A percentile compares a stretch with the other conserved stretches of the same genome.
These are phyloP conservation scores for Diophrys sp. DNA, from an alignment of 73 alveolate species.

Conservation along the genomic window DNA sequence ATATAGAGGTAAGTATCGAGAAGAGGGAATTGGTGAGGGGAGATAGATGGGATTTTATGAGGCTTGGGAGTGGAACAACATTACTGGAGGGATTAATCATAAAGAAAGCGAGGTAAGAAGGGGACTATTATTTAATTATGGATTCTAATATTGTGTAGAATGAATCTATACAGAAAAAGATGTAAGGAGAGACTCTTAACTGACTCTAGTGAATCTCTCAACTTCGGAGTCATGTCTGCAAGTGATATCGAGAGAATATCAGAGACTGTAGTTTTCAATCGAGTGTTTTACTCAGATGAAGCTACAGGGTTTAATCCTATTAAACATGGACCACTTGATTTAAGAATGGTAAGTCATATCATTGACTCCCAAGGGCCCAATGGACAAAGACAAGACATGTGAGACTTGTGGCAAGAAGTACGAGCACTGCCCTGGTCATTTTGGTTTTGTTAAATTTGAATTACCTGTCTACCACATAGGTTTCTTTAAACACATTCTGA, in stretches of 20 bases:
- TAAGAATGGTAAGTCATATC: neutral
- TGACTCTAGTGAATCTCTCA: too few species aligned
- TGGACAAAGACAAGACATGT: constrained; percentile 63
- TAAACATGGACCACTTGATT: neutral
- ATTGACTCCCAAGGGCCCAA: neutral
- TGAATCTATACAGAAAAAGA: too few species aligned
- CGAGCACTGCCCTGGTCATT: constrained; percentile 96
- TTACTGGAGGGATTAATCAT: too few species aligned
- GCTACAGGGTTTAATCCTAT: neutral
- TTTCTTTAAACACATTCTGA: constrained; percentile 80
- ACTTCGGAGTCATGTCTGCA: neutral
- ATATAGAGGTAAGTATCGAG: too few species aligned
- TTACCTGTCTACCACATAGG: constrained; percentile 97
- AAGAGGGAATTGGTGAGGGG: too few species aligned
- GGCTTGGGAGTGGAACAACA: too few species aligned
- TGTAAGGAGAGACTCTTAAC: too few species aligned
- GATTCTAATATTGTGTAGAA: too few species aligned
- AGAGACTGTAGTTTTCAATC: neutral
- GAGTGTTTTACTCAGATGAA: neutral
- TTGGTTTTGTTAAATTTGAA: constrained; percentile 86
- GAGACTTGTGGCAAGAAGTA: constrained; percentile 80
- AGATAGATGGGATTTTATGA: too few species aligned
- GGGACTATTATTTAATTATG: too few species aligned
- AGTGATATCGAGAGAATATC: neutral
- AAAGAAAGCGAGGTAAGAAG: too few species aligned